Evolutionary conservation across 495 filamentous ascomycete species (phyloP).

Genomic region (Trichoderma virens): DNA sequence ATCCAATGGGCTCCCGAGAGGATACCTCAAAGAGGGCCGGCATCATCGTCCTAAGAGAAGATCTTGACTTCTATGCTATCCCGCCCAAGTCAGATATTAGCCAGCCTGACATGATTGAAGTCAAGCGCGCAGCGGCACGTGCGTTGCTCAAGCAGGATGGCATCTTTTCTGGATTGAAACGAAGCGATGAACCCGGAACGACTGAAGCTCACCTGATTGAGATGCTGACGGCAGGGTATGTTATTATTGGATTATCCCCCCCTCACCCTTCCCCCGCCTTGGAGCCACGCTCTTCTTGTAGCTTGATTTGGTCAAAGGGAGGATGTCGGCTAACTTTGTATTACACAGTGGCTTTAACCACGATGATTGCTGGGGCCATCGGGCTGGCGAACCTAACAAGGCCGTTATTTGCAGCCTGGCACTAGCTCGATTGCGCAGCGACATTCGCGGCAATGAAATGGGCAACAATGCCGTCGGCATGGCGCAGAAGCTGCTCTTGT

Average conservation of each 20-base stretch:
- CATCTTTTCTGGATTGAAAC: slow-evolving; percentile 90
- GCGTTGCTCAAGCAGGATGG: slow-evolving; percentile 84
- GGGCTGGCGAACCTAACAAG: slow-evolving; percentile 92
- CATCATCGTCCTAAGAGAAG: slow-evolving; percentile 94
- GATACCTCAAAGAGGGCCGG: slow-evolving; percentile 68
- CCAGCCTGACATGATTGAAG: slow-evolving; percentile 86
- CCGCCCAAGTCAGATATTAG: slow-evolving; percentile 81
- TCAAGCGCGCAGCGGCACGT: slow-evolving; percentile 87
- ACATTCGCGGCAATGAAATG: slow-evolving; percentile 72
- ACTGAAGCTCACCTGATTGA: slow-evolving; percentile 98
- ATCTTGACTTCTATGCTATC: slow-evolving; percentile 96
- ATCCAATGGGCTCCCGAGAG: slow-evolving; percentile 46
- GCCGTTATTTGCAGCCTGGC: slow-evolving; percentile 96
- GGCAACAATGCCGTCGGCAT: slow-evolving; percentile 83
- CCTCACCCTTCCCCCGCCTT: not conserved
- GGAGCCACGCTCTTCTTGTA: not conserved
- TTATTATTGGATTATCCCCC: not conserved
- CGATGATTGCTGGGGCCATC: slow-evolving; percentile 91
- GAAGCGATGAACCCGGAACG: slow-evolving; percentile 91
- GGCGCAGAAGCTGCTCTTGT: slow-evolving; percentile 96
- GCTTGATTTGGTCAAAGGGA: not conserved
- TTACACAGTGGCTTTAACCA: slow-evolving; percentile 80
- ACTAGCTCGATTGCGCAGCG: slow-evolving; percentile 83
- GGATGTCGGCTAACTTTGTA: not conserved
- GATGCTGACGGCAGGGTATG: slow-evolving; percentile 97